Conservation (phyloP, 306 rosid species). For the Quercus berberidifolia region DNA sequence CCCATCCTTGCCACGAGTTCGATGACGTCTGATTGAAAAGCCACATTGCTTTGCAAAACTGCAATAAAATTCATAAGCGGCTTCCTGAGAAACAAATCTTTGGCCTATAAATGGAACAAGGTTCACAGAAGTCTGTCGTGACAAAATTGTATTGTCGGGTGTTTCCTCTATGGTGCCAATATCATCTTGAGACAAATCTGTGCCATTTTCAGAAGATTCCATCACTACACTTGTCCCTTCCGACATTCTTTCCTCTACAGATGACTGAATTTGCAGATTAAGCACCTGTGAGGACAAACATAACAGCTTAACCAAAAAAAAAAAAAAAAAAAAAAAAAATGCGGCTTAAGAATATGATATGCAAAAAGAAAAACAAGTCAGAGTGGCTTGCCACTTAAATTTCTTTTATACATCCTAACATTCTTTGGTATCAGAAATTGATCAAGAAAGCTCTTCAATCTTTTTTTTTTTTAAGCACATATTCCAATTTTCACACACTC, state of each 20-base stretch:
- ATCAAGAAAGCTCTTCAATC: background rate
- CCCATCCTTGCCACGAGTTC: conserved; percentile 89
- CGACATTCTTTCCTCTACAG: conserved; percentile 39
- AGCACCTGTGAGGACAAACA: conserved; percentile 25
- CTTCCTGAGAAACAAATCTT: conserved; percentile 80
- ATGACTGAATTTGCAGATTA: conserved; percentile 4
- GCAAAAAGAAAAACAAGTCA: conserved; percentile 1
- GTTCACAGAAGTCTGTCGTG: conserved; percentile 74
- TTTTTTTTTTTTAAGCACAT: background rate
- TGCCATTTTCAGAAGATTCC: conserved; percentile 77
- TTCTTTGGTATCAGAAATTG: background rate
- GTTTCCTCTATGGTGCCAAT: conserved; percentile 60
- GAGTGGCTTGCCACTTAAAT: background rate
- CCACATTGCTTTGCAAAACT: conserved; percentile 84
- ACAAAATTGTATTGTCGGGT: conserved; percentile 65
- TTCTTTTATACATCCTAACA: background rate
- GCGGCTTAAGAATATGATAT: background rate
- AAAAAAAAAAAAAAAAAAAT: background rate
- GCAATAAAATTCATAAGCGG: conserved; percentile 86
- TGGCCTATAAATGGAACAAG: conserved; percentile 81
- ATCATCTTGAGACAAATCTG: conserved; percentile 76
- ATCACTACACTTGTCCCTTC: conserved; percentile 57
- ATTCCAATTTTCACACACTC: background rate
- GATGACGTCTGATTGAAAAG: conserved; percentile 80
- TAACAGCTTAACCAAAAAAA: background rate